Percentiles rank a stretch among this genome's conserved stretches.
These are phyloP conservation scores for Colletotrichum simmondsii DNA, from an alignment of 2,329 filamentous ascomycete genomes.

Conservation along the genomic window DNA sequence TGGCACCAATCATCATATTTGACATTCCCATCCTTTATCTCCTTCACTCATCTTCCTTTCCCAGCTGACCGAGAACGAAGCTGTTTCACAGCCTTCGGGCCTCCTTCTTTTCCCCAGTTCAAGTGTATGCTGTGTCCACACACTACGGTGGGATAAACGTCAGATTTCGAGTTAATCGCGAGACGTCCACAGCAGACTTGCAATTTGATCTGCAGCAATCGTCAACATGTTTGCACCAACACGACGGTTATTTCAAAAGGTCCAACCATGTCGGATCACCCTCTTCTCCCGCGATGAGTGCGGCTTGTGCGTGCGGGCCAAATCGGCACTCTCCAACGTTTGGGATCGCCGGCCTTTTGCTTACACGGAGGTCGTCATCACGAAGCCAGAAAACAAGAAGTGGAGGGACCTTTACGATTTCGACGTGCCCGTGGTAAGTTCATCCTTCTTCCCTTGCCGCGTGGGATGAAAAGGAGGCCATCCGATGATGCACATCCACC, in stretches of 20 bases:
- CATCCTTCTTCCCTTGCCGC: background rate
- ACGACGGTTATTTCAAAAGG: slow-evolving; percentile 53
- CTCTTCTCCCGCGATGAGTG: slow-evolving; percentile 80
- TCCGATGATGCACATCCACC: slow-evolving; percentile 2
- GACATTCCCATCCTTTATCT: background rate
- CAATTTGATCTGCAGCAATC: background rate
- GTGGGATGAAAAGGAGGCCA: background rate
- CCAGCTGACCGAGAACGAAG: slow-evolving; percentile 28
- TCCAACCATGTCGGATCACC: slow-evolving; percentile 71
- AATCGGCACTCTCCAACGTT: slow-evolving; percentile 74
- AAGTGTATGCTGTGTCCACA: background rate
- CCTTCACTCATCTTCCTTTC: background rate
- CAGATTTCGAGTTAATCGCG: slow-evolving; percentile 1
- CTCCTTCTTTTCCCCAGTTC: background rate
- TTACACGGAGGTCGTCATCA: slow-evolving; percentile 77
- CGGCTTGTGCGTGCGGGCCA: slow-evolving; percentile 76
- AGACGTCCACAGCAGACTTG: background rate
- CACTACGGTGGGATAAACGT: background rate
- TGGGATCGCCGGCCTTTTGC: slow-evolving; percentile 75
- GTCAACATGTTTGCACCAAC: slow-evolving; percentile 60
- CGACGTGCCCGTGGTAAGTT: slow-evolving; percentile 80
- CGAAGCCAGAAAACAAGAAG: slow-evolving; percentile 67
- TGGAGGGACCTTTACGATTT: slow-evolving; percentile 85
- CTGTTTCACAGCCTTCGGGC: slow-evolving; percentile 23
- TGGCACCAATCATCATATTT: background rate